A percentile compares a stretch with the other conserved stretches of the same genome.
Conservation (phyloP, 2,329 filamentous ascomycete species). For the Claviceps capensis region DNA sequence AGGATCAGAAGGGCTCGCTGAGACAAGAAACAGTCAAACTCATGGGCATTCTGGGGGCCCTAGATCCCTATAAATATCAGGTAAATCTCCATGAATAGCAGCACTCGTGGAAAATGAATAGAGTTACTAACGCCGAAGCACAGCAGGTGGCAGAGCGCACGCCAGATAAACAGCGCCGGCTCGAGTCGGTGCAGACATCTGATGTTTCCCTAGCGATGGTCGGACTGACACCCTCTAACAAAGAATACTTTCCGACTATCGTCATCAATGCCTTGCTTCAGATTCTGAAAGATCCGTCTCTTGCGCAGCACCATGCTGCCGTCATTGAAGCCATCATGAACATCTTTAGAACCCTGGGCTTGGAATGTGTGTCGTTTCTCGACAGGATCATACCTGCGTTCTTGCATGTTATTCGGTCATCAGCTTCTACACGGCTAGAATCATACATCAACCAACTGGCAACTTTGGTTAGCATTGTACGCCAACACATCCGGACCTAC, state of each 20-base stretch:
- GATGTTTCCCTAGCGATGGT: slow-evolving; percentile 98
- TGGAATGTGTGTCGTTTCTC: slow-evolving; percentile 93
- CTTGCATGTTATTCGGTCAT: slow-evolving; percentile 72
- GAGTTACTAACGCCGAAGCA: slow-evolving; percentile 3
- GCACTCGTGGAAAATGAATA: background rate
- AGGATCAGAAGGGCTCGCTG: slow-evolving; percentile 68
- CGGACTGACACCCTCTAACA: slow-evolving; percentile 86
- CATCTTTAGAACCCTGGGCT: slow-evolving; percentile 88
- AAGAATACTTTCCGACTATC: slow-evolving; percentile 96
- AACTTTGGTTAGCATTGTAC: slow-evolving; percentile 84
- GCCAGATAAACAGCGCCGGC: slow-evolving; percentile 61
- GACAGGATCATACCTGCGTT: slow-evolving; percentile 92
- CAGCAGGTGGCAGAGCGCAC: slow-evolving; percentile 75
- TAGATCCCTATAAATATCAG: slow-evolving; percentile 94
- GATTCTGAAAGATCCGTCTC: slow-evolving; percentile 79
- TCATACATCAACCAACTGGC: slow-evolving; percentile 97
- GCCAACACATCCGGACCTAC: slow-evolving; percentile 89
- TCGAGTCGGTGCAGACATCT: slow-evolving; percentile 55
- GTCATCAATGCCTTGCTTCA: slow-evolving; percentile 92
- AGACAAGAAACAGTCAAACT: slow-evolving; percentile 92
- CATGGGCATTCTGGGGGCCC: slow-evolving; percentile 84
- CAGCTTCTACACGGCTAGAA: slow-evolving; percentile 65
- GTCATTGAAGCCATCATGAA: slow-evolving; percentile 98
- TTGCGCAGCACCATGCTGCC: slow-evolving; percentile 79
- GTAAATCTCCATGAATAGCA: slow-evolving; percentile 18